These are phyloP conservation scores for Cucumis melo DNA, from an alignment of 306 rosid species.

Conservation along the genomic window DNA sequence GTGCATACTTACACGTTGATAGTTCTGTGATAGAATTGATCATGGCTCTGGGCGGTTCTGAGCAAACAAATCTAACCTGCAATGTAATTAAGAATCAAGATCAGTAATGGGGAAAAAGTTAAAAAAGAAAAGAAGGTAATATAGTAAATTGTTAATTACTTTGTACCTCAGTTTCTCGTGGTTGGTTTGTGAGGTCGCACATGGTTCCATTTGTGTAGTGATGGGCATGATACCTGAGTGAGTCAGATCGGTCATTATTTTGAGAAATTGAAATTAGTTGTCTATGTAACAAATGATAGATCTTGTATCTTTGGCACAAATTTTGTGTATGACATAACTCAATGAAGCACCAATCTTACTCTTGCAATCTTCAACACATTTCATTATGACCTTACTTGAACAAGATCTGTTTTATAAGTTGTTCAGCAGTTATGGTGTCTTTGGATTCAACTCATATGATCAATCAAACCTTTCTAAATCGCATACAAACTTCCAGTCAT, in stretches of 20 bases:
- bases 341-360: background rate
- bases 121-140: background rate
- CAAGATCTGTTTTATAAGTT: no score
- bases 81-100: background rate
- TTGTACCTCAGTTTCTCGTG: conserved; percentile 84
- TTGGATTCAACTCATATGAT: no score
- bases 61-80: conserved; percentile 93
- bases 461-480: background rate
- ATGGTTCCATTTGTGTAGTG: conserved; percentile 79
- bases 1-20: conserved; percentile 95
- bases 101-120: background rate
- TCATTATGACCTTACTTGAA: no score
- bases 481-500: background rate
- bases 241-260: conserved; percentile 11
- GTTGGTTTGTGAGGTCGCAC: conserved; percentile 82
- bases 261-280: background rate
- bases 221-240: conserved; percentile 74
- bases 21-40: conserved; percentile 85
- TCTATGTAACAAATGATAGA: background rate
- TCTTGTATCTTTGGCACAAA: background rate
- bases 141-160: background rate
- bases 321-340: background rate
- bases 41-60: conserved; percentile 69
- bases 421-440: no score
- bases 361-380: background rate